Evolutionary conservation across 1,139 yeast species (phyloP).

Genomic region (Debaryomycetaceae sp.): DNA sequence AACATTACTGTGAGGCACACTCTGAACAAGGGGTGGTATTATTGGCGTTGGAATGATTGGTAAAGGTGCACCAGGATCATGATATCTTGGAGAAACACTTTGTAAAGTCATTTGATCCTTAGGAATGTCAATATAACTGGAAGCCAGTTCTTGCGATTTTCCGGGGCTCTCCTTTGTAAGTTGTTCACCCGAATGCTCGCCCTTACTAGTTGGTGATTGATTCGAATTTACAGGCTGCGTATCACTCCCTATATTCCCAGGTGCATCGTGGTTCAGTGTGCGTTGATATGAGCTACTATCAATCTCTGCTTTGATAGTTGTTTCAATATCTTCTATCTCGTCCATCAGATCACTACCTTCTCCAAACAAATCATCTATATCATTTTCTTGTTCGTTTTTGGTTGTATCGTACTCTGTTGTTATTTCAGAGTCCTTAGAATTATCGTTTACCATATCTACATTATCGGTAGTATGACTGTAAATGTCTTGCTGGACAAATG

Average conservation of each 20-base stretch:
- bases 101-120: conserved; percentile 52
- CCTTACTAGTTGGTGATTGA: not conserved
- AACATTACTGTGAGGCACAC: conserved; percentile 11
- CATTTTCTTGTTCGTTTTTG: conserved; percentile 13
- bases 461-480: conserved; percentile 14
- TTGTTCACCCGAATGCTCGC: conserved; percentile 8
- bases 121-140: conserved; percentile 49
- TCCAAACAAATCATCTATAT: conserved; percentile 44
- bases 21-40: conserved; percentile 23
- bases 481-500: not conserved
- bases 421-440: not conserved
- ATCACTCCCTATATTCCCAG: not conserved
- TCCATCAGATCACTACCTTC: conserved; percentile 30
- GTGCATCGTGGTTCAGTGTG: not conserved
- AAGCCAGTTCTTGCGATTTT: conserved; percentile 5
- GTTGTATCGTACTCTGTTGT: conserved; percentile 10
- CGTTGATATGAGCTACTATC: not conserved
- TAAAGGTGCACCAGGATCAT: conserved; percentile 80
- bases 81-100: conserved; percentile 49
- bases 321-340: conserved; percentile 8
- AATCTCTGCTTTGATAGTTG: not conserved
- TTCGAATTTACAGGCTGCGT: not conserved
- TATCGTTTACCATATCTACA: conserved; percentile 21
- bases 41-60: conserved; percentile 63
- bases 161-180: conserved; percentile 4